Conservation (phyloP, 2,329 filamentous ascomycete genomes). For the Biscogniauxia marginata region DNA sequence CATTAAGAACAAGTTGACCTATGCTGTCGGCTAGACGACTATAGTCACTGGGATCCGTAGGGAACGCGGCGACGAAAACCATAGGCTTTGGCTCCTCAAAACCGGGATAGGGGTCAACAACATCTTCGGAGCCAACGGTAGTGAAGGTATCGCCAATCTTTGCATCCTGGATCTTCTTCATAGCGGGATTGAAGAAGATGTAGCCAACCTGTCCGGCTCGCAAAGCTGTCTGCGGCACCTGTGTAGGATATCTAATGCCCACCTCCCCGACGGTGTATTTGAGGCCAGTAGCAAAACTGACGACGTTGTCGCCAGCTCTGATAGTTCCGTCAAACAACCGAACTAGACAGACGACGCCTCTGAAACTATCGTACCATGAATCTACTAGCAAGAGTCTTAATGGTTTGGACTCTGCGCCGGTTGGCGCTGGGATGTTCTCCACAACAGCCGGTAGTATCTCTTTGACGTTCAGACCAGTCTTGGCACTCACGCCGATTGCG, state of each 20-base stretch:
- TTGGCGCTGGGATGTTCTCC: conserved; percentile 76
- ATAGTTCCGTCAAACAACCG: conserved; percentile 87
- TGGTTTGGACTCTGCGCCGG: conserved; percentile 70
- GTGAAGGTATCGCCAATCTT: conserved; percentile 97
- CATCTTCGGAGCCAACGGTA: conserved; percentile 69
- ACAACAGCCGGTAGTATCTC: conserved; percentile 83
- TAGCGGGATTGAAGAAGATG: conserved; percentile 94
- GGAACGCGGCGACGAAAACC: conserved; percentile 98
- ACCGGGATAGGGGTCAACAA: conserved; percentile 79
- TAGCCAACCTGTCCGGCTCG: conserved; percentile 95
- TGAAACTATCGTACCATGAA: conserved; percentile 97
- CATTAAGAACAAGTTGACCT: conserved; percentile 88
- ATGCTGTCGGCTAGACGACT: conserved; percentile 89
- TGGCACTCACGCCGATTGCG: conserved; percentile 79
- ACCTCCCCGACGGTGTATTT: conserved; percentile 96
- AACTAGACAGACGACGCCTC: conserved; percentile 88
- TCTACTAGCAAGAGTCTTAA: conserved; percentile 87
- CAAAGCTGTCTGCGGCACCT: conserved; percentile 75
- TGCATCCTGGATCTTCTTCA: conserved; percentile 95
- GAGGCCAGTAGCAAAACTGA: conserved; percentile 82
- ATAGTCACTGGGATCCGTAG: conserved; percentile 86
- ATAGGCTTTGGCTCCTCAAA: conserved; percentile 98
- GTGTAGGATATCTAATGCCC: conserved; percentile 90
- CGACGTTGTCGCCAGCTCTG: conserved; percentile 77
- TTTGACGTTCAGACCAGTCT: conserved; percentile 86